These are phyloP conservation scores for Strobilomyces dryophilus DNA, from an alignment of 768 basidiomycete genomes.

Conservation along the genomic window DNA sequence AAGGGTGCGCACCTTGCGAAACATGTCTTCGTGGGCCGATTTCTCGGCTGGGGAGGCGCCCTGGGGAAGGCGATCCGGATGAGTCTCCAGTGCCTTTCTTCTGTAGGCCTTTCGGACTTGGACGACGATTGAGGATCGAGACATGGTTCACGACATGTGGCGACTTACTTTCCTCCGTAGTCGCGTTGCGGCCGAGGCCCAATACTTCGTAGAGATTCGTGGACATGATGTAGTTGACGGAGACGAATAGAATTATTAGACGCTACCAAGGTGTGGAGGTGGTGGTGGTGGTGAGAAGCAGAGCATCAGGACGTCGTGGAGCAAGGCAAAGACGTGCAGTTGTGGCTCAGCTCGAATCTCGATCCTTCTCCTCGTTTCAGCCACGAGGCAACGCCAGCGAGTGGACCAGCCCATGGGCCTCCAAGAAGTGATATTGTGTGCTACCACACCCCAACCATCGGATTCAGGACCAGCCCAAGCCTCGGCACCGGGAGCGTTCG, in stretches of 20 bases:
- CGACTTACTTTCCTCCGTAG: constrained; percentile 59
- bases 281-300: not conserved
- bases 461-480: constrained; percentile 35
- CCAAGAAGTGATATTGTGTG: constrained; percentile 66
- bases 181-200: constrained; percentile 49
- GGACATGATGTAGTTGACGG: constrained; percentile 37
- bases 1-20: constrained; percentile 33
- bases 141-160: not conserved
- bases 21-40: constrained; percentile 54
- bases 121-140: constrained; percentile 3
- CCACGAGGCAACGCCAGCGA: not conserved
- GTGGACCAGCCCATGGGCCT: constrained; percentile 41
- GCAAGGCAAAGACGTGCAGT: not conserved
- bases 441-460: constrained; percentile 45
- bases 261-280: not conserved
- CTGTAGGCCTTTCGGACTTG: constrained; percentile 79
- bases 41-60: constrained; percentile 58
- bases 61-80: constrained; percentile 67
- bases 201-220: constrained; percentile 64
- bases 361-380: constrained; percentile 2
- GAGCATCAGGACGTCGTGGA: not conserved
- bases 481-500: constrained; percentile 58
- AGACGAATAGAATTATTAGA: not conserved
- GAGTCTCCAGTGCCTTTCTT: constrained; percentile 65
- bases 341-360: constrained; percentile 16